Conservation (phyloP, 352 stramenopile species). For the Phytophthora macrochlamydospora region DNA sequence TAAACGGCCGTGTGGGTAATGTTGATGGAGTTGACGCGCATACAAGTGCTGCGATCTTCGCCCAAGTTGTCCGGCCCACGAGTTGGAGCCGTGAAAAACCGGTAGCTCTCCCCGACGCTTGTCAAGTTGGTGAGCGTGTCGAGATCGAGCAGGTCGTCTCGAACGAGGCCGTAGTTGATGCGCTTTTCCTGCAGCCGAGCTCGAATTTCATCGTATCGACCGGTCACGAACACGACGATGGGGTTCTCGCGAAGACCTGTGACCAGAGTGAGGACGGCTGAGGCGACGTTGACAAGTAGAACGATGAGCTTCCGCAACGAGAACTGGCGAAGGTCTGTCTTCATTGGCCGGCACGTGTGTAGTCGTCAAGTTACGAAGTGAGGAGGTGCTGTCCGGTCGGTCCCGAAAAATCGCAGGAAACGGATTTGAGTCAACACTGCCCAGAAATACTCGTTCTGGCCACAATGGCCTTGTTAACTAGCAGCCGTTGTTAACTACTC, state of each 20-base stretch:
- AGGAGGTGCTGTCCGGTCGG: too few relatives aligned
- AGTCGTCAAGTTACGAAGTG: too few relatives aligned
- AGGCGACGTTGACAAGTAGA: constrained; percentile 47
- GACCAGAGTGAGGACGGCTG: constrained; percentile 52
- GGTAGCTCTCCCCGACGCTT: constrained; percentile 27
- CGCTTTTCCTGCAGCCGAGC: constrained; percentile 32
- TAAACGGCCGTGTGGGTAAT: constrained; percentile 33
- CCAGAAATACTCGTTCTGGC: too few relatives aligned
- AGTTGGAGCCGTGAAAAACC: constrained; percentile 40
- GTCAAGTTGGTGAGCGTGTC: constrained; percentile 36
- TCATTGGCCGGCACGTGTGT: constrained; percentile 11
- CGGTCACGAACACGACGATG: constrained; percentile 43
- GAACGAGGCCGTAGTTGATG: constrained; percentile 55
- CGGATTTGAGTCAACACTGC: too few relatives aligned
- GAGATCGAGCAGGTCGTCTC: constrained; percentile 39
- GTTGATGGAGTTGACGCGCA: constrained; percentile 53
- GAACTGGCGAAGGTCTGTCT: constrained; percentile 10
- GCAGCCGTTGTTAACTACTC: too few relatives aligned
- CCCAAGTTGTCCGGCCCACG: constrained; percentile 36
- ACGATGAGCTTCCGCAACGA: constrained; percentile 28
- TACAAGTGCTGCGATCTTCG: constrained; percentile 47
- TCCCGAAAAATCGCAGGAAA: too few relatives aligned
- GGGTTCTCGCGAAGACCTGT: constrained; percentile 64
- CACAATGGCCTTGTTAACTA: too few relatives aligned
- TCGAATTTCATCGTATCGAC: constrained; percentile 52